phyloP scores from a whole-genome alignment of 108 stramenopile genomes.

The Craspedostauros australis region DNA sequence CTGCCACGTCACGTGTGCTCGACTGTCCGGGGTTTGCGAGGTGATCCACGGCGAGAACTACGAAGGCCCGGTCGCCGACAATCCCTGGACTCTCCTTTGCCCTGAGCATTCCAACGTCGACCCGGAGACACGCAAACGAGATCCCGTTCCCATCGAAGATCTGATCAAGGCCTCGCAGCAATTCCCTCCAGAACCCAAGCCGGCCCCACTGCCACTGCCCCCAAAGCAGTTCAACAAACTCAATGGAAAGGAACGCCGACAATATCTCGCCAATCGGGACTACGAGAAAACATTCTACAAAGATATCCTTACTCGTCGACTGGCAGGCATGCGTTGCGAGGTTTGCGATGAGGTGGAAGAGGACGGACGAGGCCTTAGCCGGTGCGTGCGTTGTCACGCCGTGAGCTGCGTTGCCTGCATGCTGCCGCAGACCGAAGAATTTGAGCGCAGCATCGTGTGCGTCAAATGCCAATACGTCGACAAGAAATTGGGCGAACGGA shows the following conservation, averaged over 20 bases:
- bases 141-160: slow-evolving; percentile 34
- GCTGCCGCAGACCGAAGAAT: slow-evolving; percentile 18
- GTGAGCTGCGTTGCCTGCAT: slow-evolving; percentile 55
- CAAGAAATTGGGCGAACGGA: slow-evolving; percentile 24
- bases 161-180: slow-evolving; percentile 52
- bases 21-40: slow-evolving; percentile 62
- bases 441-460: slow-evolving; percentile 25
- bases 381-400: slow-evolving; percentile 46
- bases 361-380: slow-evolving; percentile 22
- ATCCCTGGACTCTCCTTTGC: slow-evolving; percentile 76
- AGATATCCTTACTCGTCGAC: slow-evolving; percentile 36
- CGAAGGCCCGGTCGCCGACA: slow-evolving; percentile 40
- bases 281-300: slow-evolving; percentile 50
- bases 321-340: slow-evolving; percentile 54
- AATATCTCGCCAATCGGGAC: slow-evolving; percentile 38
- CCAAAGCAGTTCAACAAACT: slow-evolving; percentile 59
- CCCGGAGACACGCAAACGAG: slow-evolving; percentile 16
- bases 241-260: slow-evolving; percentile 45
- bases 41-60: slow-evolving; percentile 82
- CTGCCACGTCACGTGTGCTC: slow-evolving; percentile 78
- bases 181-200: slow-evolving; percentile 64
- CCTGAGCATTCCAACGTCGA: slow-evolving; percentile 61
- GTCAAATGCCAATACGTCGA: slow-evolving; percentile 34
- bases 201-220: slow-evolving; percentile 29
- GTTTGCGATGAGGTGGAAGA: slow-evolving; percentile 49